phyloP scores from a whole-genome alignment of 352 stramenopile species.

The Globisporangium lucens region DNA sequence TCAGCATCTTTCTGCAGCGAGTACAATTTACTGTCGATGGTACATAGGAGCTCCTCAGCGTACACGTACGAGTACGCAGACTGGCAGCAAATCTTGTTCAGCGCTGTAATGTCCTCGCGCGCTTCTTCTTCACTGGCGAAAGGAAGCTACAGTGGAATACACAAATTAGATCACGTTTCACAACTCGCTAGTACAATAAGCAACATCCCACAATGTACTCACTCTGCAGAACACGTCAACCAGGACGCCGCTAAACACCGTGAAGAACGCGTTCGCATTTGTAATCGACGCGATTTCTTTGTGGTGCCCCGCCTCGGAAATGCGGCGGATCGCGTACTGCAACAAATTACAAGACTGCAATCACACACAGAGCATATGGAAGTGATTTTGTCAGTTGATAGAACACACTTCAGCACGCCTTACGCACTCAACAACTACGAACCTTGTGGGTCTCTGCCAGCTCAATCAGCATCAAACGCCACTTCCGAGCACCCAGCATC shows the following conservation, averaged over 20 bases:
- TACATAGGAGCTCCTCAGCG: constrained; percentile 67
- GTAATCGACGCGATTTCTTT: constrained; percentile 87
- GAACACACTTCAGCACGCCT: background rate
- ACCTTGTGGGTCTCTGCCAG: constrained; percentile 85
- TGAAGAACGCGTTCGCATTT: constrained; percentile 82
- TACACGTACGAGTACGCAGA: constrained; percentile 85
- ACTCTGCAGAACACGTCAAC: constrained; percentile 75
- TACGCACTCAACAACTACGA: constrained; percentile 4
- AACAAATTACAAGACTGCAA: constrained; percentile 71
- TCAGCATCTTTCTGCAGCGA: constrained; percentile 38
- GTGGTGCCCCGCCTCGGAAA: constrained; percentile 83
- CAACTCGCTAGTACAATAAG: too few relatives aligned
- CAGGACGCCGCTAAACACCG: constrained; percentile 81
- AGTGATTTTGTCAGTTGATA: background rate
- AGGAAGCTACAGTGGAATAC: constrained; percentile 49
- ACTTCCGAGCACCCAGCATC: constrained; percentile 81
- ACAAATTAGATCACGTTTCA: background rate
- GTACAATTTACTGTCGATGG: constrained; percentile 70
- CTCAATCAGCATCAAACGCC: constrained; percentile 83
- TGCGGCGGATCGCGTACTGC: constrained; percentile 83
- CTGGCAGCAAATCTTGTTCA: constrained; percentile 85
- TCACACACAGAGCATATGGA: background rate
- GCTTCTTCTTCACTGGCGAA: constrained; percentile 80
- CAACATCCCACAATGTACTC: constrained; percentile 8
- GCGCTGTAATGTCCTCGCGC: constrained; percentile 58